These are phyloP conservation scores for Cladosporium sp. DNA, from an alignment of 2,329 filamentous ascomycete species.

Conservation along the genomic window DNA sequence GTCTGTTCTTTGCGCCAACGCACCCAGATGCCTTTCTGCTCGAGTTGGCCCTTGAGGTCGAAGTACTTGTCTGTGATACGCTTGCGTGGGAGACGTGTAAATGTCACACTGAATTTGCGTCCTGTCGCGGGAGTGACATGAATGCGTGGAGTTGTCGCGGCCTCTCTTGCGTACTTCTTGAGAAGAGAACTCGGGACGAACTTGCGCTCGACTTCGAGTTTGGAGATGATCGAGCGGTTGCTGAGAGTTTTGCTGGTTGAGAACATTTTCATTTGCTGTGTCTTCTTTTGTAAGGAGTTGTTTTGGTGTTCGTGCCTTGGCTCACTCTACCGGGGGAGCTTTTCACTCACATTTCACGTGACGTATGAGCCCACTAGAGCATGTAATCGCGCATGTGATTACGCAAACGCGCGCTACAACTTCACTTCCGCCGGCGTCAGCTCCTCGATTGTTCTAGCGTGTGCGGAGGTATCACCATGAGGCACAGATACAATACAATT, in stretches of 20 bases:
- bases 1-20: slow-evolving; percentile 15
- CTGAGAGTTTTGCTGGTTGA: background rate
- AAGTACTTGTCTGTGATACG: slow-evolving; percentile 27
- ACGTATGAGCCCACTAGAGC: background rate
- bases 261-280: background rate
- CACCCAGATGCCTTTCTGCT: slow-evolving; percentile 25
- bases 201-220: slow-evolving; percentile 29
- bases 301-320: background rate
- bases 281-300: background rate
- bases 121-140: background rate
- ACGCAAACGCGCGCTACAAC: background rate
- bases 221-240: slow-evolving; percentile 6
- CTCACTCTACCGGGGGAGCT: background rate
- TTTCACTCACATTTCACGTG: background rate
- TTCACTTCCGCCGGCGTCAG: background rate
- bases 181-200: slow-evolving; percentile 23
- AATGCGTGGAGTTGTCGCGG: background rate
- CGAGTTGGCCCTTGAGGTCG: slow-evolving; percentile 23
- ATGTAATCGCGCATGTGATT: background rate
- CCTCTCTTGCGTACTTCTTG: background rate
- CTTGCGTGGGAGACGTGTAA: slow-evolving; percentile 17
- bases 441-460: background rate
- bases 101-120: background rate
- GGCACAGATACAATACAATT: background rate
- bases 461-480: too few species aligned